These are phyloP conservation scores for Petrea volubilis DNA, from an alignment of 257 asterid genomes.

Conservation along the genomic window DNA sequence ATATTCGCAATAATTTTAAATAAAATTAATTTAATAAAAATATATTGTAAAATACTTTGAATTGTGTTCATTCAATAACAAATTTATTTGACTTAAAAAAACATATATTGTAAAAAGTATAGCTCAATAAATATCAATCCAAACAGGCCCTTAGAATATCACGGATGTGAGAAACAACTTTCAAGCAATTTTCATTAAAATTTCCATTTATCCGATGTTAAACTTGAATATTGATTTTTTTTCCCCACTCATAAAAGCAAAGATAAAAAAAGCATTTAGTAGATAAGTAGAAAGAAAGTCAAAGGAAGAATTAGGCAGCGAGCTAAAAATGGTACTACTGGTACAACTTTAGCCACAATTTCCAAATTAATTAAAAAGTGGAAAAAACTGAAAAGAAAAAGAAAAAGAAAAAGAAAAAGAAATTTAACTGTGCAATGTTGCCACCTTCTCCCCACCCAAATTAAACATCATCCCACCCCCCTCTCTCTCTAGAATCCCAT, in stretches of 20 bases:
- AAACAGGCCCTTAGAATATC: neutral
- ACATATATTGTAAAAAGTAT: too few relatives aligned
- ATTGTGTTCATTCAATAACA: too few relatives aligned
- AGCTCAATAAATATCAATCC: neutral
- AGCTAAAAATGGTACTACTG: neutral
- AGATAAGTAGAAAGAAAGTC: conserved; percentile 9
- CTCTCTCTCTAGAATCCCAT: conserved; percentile 38
- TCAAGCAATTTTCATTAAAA: neutral
- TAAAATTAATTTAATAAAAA: too few relatives aligned
- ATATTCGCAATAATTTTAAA: too few relatives aligned
- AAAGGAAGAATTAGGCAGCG: conserved; percentile 17
- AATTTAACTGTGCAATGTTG: conserved; percentile 36
- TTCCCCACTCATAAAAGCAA: neutral
- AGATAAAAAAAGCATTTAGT: neutral
- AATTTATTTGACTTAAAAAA: too few relatives aligned
- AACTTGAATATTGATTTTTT: neutral
- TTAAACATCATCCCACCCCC: conserved; percentile 20
- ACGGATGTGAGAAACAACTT: neutral
- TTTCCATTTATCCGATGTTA: neutral
- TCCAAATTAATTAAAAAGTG: neutral
- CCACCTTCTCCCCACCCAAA: conserved; percentile 43
- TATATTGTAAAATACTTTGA: neutral
- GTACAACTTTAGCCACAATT: neutral
- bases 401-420: neutral
- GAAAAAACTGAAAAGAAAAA: neutral